Conservation (phyloP, 192 early-diverging fungal species). For the Coemansia erecta region DNA sequence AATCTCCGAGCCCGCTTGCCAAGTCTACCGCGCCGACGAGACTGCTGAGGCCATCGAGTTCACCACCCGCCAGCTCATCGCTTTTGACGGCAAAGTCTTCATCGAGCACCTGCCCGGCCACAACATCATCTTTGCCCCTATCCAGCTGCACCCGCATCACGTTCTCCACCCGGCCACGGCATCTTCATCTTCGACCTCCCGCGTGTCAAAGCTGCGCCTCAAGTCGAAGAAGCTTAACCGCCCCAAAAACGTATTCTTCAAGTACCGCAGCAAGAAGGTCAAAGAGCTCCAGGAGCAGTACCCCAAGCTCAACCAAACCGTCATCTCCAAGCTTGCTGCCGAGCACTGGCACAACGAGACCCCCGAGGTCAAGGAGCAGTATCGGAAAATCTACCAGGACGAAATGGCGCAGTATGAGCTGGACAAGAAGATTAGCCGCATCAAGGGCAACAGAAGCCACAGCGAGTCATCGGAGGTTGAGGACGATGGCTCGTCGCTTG, state of each 20-base stretch:
- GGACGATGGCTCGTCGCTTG: not conserved
- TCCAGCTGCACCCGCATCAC: conserved; percentile 2
- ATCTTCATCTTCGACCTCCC: conserved; percentile 1
- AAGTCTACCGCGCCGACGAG: conserved; percentile 22
- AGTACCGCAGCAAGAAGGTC: conserved; percentile 52
- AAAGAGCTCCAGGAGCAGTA: conserved; percentile 34
- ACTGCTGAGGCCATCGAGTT: conserved; percentile 18
- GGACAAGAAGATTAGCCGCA: conserved; percentile 26
- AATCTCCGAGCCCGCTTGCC: conserved; percentile 36
- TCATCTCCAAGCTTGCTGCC: conserved; percentile 53
- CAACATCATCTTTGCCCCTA: conserved; percentile 42
- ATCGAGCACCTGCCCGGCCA: conserved; percentile 43
- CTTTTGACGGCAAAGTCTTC: conserved; percentile 37
- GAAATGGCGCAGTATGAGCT: conserved; percentile 51
- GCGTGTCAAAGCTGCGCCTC: conserved; percentile 17
- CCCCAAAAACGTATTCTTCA: conserved; percentile 56
- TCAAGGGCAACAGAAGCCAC: not conserved
- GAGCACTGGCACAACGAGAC: conserved; percentile 52
- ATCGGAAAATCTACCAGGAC: conserved; percentile 38
- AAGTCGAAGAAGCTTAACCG: conserved; percentile 13
- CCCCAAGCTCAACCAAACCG: conserved; percentile 52
- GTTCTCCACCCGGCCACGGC: conserved; percentile 1
- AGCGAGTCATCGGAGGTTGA: not conserved
- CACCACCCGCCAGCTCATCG: conserved; percentile 33
- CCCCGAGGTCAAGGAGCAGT: conserved; percentile 40